Base-by-base conservation (phyloP, 148 eudicot species). In the Diospyros lotus region DNA sequence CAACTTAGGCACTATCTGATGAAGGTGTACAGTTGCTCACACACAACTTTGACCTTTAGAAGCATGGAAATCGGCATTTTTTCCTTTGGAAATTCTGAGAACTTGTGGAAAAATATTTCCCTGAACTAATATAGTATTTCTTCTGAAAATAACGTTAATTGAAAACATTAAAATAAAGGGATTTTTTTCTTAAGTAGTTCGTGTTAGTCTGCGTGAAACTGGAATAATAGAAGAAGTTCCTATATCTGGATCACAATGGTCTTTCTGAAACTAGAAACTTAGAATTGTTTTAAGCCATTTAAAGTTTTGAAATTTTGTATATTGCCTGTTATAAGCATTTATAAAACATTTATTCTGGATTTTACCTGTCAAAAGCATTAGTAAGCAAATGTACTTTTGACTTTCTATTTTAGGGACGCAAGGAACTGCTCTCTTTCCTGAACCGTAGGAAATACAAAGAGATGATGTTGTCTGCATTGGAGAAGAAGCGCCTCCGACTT, bases 361-460 rank as follows among this genome's bases (percentile, higher is more conserved):
- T 28, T 28, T 28, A 28, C 46, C 2, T 73, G 39, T 17, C 43
- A 13, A 41, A 13, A 41, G 9, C 39, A 52, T 50, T 48, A 62
- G 9, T 17, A 18, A 45, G 28, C 1, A 43, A 43, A 38, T 48
- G 12, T 48, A 74, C 69, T 4, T 64, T 6, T 14, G 7, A 6
- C 6, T 44, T 77, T 8, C 69, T 11, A 41, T 73, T 64, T 45
- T 66, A 95, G 99, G 99, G 99, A 77, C 86, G 99, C 80, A 89
- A 93, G 84, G 99, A 95, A 79, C 84, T 95, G 71, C 70, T 95
- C 66, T 91, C 94, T 60, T 76, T 95, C 69, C 79, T 95, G 56
- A 95, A 80, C 72, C 93, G 94, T 14, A 88, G 96, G 75, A 95
- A 91, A 76, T 89, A 87, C 90, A 95, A 93, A 77, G 99, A 95